Conservation (phyloP, 768 basidiomycete genomes). For the Russula vinacea region DNA sequence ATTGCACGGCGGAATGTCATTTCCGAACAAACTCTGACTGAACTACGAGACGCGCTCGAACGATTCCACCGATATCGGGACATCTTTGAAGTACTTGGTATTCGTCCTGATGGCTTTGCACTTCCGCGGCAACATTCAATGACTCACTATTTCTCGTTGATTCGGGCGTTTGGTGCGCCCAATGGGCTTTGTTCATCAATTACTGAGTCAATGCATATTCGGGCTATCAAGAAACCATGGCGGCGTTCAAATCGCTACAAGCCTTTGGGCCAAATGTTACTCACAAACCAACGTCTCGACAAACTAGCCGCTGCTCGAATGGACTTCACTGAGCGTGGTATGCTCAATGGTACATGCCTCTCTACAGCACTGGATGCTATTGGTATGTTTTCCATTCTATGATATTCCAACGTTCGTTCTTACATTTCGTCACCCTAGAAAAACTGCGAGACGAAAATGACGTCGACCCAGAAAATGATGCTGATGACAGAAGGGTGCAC, state of each 20-base stretch:
- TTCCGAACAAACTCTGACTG: constrained; percentile 10
- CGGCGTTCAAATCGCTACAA: background rate
- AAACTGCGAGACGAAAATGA: no score
- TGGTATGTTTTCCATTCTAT: no score
- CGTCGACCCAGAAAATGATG: background rate
- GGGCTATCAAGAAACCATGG: constrained; percentile 2
- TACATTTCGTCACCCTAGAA: no score
- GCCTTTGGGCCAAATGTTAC: background rate
- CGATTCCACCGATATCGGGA: background rate
- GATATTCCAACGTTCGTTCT: no score
- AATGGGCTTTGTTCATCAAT: background rate
- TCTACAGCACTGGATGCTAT: no score
- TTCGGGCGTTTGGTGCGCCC: background rate
- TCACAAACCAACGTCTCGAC: background rate
- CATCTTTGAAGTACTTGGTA: background rate
- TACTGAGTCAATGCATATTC: background rate
- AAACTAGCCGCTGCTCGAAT: background rate
- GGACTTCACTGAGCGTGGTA: background rate
- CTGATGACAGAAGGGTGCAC: background rate
- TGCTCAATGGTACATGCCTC: background rate
- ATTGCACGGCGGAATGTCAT: constrained; percentile 22
- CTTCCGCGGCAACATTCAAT: background rate
- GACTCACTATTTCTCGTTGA: background rate
- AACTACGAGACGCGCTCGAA: constrained; percentile 22
- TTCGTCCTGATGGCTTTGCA: background rate